These are phyloP conservation scores for Breviolum minutum DNA, from an alignment of 73 alveolate genomes.

Conservation along the genomic window DNA sequence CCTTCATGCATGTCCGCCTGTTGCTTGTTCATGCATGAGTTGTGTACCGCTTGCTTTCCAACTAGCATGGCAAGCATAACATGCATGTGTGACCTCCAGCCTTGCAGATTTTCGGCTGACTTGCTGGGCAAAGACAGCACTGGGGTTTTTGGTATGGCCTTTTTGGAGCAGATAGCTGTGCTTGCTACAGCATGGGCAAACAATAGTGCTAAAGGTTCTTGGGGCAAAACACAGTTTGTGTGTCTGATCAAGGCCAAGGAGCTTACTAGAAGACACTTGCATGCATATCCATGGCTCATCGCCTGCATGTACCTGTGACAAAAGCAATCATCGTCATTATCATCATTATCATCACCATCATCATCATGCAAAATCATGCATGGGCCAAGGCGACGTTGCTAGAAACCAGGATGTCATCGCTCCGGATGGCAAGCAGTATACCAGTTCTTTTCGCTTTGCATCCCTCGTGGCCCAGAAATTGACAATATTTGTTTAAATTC, in stretches of 20 bases:
- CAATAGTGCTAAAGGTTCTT: neutral
- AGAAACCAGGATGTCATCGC: neutral
- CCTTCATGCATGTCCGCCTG: neutral
- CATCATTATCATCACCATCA: no score
- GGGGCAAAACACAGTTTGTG: slow-evolving; percentile 11
- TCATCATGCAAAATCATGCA: neutral
- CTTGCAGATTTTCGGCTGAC: neutral
- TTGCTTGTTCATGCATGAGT: neutral
- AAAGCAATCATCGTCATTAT: no score
- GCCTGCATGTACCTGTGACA: no score
- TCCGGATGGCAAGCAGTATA: slow-evolving; percentile 14
- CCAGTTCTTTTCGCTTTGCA: neutral
- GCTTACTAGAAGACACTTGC: no score
- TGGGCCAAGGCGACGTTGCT: neutral
- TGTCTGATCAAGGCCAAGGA: no score
- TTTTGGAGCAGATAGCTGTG: neutral
- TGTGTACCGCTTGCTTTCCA: no score
- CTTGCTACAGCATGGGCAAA: slow-evolving; percentile 16
- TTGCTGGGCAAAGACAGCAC: neutral
- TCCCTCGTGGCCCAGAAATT: neutral
- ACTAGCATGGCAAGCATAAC: neutral
- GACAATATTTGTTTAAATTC: no score
- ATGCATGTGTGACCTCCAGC: no score
- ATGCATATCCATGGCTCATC: neutral
- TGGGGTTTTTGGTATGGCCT: neutral